Evolutionary conservation across 371 early-diverging fungal species (phyloP), one percentile per base, ranked within the genome.

Genomic region (Mortierella sp.): DNA sequence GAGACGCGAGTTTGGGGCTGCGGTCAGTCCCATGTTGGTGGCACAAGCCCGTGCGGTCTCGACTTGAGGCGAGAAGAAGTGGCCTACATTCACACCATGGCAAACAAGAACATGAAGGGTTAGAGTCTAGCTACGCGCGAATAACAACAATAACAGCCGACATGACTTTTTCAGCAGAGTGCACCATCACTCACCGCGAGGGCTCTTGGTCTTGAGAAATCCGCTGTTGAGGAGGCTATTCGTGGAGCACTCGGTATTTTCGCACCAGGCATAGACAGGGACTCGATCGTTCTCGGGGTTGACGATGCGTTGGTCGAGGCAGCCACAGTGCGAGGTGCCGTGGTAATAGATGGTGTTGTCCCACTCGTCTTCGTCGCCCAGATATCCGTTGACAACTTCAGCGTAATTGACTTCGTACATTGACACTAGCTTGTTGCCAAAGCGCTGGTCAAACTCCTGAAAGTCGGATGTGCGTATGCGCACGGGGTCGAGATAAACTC

Each of bases 271-370:
- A 24, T 64, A 2, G 24, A 24, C 67, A 3, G 34, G 67, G 40
- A 64, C 11, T 2, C 67, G 10, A 2, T 64, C 10, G 37, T 64
- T 64, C 37, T 37, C 67, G 40, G 40, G 67, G 24, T 64, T 64
- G 24, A 37, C 10, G 24, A 64, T 64, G 5, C 40, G 40, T 5
- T 8, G 37, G 67, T 10, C 67, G 10, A 64, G 67, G 21, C 67
- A 64, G 34, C 67, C 67, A 19, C 67, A 64, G 67, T 64, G 67
- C 24, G 67, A 37, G 37, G 67, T 64, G 34, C 67, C 67, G 3
- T 64, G 40, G 37, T 64, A 64, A 37, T 64, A 64, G 10, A 6
- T 37, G 0, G 67, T 64, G 10, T 64, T 24, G 40, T 64, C 37
- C 67, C 67, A 64, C 40, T 64, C 67, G 24, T 9, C 37, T 3